phyloP scores from a whole-genome alignment of 2,329 filamentous ascomycete species.

The Zymoseptoria crescenta region DNA sequence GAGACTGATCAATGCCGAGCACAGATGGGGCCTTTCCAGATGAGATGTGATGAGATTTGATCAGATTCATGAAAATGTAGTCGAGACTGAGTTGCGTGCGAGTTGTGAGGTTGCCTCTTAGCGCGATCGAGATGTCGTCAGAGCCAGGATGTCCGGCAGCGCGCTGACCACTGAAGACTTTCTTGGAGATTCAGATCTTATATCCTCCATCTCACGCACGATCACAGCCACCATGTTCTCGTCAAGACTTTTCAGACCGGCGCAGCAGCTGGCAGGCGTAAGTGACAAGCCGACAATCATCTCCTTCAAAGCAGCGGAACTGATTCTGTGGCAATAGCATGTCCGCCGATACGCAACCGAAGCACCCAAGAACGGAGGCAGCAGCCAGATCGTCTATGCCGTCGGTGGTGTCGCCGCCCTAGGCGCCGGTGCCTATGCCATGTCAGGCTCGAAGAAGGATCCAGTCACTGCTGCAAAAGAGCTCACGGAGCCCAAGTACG shows the following conservation, averaged over 20 bases:
- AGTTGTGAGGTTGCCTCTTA: not conserved
- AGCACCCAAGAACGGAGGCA: conserved; percentile 46
- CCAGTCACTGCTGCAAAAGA: conserved; percentile 18
- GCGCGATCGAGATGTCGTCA: not conserved
- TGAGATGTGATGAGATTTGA: too few species aligned
- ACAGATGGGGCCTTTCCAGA: too few species aligned
- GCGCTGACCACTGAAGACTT: not conserved
- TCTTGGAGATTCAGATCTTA: not conserved
- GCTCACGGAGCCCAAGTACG: conserved; percentile 28
- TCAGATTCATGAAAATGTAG: not conserved
- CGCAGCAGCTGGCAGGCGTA: conserved; percentile 30
- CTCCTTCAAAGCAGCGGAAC: not conserved
- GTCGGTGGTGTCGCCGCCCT: conserved; percentile 49
- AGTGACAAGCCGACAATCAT: conserved; percentile 12
- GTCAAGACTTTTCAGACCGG: conserved; percentile 20
- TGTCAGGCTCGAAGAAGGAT: conserved; percentile 18
- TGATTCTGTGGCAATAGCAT: conserved; percentile 38
- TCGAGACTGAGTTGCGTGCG: not conserved
- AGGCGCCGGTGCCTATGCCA: conserved; percentile 47
- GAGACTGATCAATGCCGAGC: too few species aligned
- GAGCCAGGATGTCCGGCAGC: not conserved
- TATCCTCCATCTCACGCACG: not conserved
- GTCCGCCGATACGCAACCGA: conserved; percentile 67
- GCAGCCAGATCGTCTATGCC: conserved; percentile 52
- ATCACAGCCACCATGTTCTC: conserved; percentile 16